phyloP scores from a whole-genome alignment of 208 protist genomes.

The Acanthamoeba castellanii region DNA sequence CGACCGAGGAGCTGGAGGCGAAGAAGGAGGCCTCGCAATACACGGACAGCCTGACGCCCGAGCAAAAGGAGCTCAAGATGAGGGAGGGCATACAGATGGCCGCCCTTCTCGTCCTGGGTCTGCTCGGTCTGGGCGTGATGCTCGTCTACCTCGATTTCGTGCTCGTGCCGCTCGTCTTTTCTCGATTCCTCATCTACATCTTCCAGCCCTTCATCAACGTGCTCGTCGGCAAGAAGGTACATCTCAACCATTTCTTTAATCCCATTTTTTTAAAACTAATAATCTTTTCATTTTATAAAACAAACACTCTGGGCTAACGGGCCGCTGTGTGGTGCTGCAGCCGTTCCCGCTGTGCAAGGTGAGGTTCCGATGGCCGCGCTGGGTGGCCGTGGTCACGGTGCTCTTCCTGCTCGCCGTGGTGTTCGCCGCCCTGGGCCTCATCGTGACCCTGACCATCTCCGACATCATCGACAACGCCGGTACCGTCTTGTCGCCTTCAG shows the following conservation, averaged over 20 bases:
- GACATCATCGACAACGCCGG: conserved; percentile 43
- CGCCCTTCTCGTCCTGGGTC: neutral
- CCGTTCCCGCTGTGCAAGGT: conserved; percentile 38
- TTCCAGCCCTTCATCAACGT: conserved; percentile 64
- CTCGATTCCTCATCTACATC: conserved; percentile 39
- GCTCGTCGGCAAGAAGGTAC: conserved; percentile 49
- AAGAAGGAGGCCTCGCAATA: conserved; percentile 10
- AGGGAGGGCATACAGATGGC: conserved; percentile 32
- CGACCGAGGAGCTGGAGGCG: conserved; percentile 19
- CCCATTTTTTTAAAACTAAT: conserved; percentile 69
- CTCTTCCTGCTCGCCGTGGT: conserved; percentile 18
- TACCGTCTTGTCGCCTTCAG: neutral
- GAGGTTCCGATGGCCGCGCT: conserved; percentile 11
- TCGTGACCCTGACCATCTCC: neutral
- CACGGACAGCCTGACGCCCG: conserved; percentile 8
- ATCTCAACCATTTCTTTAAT: too few relatives aligned
- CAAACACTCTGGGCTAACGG: neutral
- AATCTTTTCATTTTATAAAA: conserved; percentile 92
- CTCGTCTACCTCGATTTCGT: conserved; percentile 60
- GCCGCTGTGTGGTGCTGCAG: neutral
- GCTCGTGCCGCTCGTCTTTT: conserved; percentile 47
- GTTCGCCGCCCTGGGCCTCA: neutral
- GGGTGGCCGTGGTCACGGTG: conserved; percentile 27
- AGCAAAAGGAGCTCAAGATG: conserved; percentile 21
- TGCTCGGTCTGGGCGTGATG: conserved; percentile 23